These are phyloP conservation scores for Piper betle DNA, from an alignment of 164 flowering plant species.

Conservation along the genomic window DNA sequence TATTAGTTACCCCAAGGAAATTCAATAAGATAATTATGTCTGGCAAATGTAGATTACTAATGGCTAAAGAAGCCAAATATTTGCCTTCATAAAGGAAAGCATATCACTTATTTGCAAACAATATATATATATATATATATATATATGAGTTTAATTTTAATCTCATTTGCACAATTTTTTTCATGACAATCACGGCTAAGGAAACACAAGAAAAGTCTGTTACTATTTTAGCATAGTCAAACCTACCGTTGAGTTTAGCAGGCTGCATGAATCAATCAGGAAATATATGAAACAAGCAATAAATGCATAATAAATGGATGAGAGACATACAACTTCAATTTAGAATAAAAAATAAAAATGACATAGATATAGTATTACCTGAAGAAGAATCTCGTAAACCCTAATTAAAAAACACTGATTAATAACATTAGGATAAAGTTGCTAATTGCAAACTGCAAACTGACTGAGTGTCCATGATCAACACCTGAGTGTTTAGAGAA, in stretches of 20 bases:
- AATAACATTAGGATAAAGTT: not conserved
- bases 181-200: not conserved
- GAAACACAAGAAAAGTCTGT: not conserved
- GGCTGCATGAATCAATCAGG: not conserved
- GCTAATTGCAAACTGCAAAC: not conserved
- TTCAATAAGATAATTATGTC: not conserved
- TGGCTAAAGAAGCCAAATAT: not conserved
- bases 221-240: not conserved
- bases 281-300: not conserved
- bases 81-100: not conserved
- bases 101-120: not conserved
- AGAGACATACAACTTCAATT: not conserved
- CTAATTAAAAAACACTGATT: conserved; percentile 16
- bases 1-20: not conserved
- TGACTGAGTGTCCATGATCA: conserved; percentile 2
- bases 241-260: not conserved
- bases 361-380: conserved; percentile 24
- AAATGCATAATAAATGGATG: not conserved
- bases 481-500: conserved; percentile 62
- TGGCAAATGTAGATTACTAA: not conserved
- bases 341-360: not conserved
- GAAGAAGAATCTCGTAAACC: conserved; percentile 17
- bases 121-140: too few relatives aligned
- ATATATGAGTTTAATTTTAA: too few relatives aligned
- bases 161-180: too few relatives aligned